Conservation (phyloP, 805 yeast genomes). For the Metschnikowia hibisci region DNA sequence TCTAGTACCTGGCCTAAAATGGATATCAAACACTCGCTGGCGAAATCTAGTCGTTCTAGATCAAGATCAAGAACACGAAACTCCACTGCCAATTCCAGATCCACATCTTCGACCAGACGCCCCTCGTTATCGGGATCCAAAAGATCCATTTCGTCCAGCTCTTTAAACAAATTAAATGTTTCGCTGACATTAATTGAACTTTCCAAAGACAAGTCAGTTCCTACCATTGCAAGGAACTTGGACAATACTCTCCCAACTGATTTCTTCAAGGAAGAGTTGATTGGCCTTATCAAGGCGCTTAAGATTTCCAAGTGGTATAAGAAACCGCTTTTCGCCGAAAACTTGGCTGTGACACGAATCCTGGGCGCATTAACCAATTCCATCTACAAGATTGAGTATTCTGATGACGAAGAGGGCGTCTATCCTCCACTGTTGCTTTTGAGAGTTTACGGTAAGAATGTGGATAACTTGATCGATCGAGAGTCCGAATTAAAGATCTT, state of each 20-base stretch:
- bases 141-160: constrained; percentile 35
- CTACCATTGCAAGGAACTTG: constrained; percentile 54
- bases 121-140: constrained; percentile 29
- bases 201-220: constrained; percentile 33
- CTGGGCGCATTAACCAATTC: constrained; percentile 94
- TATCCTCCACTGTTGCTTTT: constrained; percentile 61
- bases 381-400: constrained; percentile 69
- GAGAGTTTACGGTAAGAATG: constrained; percentile 86
- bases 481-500: constrained; percentile 71
- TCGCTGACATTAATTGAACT: constrained; percentile 27
- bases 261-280: constrained; percentile 77
- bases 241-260: constrained; percentile 80
- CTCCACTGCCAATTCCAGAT: constrained; percentile 31
- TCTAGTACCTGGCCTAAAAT: not conserved
- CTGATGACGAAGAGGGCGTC: constrained; percentile 28
- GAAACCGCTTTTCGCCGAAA: constrained; percentile 37
- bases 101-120: constrained; percentile 31
- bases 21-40: constrained; percentile 18
- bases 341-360: constrained; percentile 59
- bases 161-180: constrained; percentile 26
- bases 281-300: constrained; percentile 59
- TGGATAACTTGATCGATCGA: constrained; percentile 80
- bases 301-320: constrained; percentile 78
- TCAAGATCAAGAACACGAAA: constrained; percentile 35
- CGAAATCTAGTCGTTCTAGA: constrained; percentile 31